These are phyloP conservation scores for Tolypocladium sp. DNA, from an alignment of 2,329 filamentous ascomycete species.

Conservation along the genomic window DNA sequence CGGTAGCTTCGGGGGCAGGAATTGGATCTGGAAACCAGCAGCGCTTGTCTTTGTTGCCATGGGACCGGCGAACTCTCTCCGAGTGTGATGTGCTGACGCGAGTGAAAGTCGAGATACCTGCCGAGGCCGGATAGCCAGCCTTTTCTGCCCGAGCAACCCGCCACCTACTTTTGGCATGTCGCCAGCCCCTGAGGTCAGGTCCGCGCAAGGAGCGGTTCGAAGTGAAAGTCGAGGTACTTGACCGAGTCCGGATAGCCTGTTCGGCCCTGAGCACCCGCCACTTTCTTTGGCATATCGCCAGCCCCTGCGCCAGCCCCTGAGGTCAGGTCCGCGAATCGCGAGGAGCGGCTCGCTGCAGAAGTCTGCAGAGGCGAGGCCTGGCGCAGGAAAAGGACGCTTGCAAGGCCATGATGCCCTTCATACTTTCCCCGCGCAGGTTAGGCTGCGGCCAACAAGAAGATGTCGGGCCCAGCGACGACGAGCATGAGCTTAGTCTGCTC, in stretches of 20 bases:
- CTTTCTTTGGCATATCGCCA: background rate
- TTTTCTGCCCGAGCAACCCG: background rate
- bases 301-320: background rate
- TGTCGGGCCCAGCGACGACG: background rate
- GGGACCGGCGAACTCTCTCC: background rate
- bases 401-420: background rate
- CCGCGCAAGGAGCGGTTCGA: background rate
- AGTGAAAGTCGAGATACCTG: background rate
- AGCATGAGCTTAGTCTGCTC: background rate
- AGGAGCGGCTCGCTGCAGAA: background rate
- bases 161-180: background rate
- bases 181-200: background rate
- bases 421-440: background rate
- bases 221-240: background rate
- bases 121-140: background rate
- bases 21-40: constrained; percentile 19
- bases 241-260: background rate
- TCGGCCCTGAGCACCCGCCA: background rate
- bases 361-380: background rate
- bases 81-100: background rate
- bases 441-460: background rate
- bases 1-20: constrained; percentile 14
- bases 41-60: constrained; percentile 5
- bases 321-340: background rate
- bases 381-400: background rate